A percentile compares a stretch with the other conserved stretches of the same genome.
These are phyloP conservation scores for Hypoxylon subgilvum DNA, from an alignment of 495 filamentous ascomycete genomes.

Conservation along the genomic window DNA sequence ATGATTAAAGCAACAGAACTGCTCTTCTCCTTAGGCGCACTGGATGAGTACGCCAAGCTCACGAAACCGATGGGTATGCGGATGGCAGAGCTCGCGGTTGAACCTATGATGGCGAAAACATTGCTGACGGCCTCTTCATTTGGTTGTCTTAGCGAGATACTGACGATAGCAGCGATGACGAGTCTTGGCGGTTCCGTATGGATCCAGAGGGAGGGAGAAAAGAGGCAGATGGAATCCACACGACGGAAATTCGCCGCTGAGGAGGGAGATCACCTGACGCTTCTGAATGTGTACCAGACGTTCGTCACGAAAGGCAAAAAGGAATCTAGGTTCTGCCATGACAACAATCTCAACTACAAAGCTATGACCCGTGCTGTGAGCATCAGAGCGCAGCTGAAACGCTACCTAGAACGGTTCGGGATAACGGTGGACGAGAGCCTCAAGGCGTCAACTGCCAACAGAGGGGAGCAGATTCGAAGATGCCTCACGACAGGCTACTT, in stretches of 20 bases:
- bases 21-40: constrained; percentile 83
- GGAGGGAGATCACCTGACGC: constrained; percentile 93
- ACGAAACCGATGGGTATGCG: constrained; percentile 83
- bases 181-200: constrained; percentile 81
- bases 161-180: constrained; percentile 94
- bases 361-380: constrained; percentile 81
- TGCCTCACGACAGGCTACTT: constrained; percentile 94
- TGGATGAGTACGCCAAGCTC: constrained; percentile 90
- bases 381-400: constrained; percentile 82
- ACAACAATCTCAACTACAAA: constrained; percentile 86
- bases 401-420: constrained; percentile 86
- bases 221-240: constrained; percentile 71
- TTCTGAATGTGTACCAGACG: constrained; percentile 90
- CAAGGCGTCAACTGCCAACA: constrained; percentile 43
- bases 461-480: constrained; percentile 75
- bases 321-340: constrained; percentile 83
- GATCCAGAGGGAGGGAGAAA: constrained; percentile 78
- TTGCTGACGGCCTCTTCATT: constrained; percentile 79
- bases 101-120: constrained; percentile 96
- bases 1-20: constrained; percentile 88
- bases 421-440: constrained; percentile 69
- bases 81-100: constrained; percentile 94
- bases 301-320: constrained; percentile 88
- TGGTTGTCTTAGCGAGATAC: constrained; percentile 80
- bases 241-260: constrained; percentile 87